Percentiles rank a stretch among this genome's conserved stretches.
Conservation (phyloP, 2,329 filamentous ascomycete genomes). For the Pleomassaria siparia region DNA sequence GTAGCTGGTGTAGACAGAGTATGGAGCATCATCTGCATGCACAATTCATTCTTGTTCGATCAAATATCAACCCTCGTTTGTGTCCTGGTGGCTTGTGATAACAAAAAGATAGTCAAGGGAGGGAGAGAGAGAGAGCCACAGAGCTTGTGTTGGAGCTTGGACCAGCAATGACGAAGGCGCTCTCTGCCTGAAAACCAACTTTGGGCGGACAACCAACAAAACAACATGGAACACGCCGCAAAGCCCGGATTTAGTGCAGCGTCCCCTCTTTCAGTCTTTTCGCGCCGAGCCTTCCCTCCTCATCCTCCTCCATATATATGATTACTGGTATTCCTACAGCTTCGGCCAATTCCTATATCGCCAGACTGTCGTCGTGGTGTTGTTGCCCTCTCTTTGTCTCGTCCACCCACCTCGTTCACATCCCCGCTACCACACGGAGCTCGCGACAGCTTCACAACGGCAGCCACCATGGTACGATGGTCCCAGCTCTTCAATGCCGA, state of each 20-base stretch:
- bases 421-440: conserved; percentile 11
- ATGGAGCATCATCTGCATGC: neutral
- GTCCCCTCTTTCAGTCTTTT: conserved; percentile 2
- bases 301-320: neutral
- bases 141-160: neutral
- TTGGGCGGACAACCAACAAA: neutral
- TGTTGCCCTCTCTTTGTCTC: conserved; percentile 1
- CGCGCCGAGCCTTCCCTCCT: conserved; percentile 3
- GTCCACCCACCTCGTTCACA: neutral
- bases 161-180: neutral
- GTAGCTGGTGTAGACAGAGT: neutral
- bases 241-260: neutral
- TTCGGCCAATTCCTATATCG: neutral
- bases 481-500: conserved; percentile 39
- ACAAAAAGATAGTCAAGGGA: neutral
- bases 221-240: neutral
- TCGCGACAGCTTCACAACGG: conserved; percentile 13
- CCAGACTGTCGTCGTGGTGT: neutral
- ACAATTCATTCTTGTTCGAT: neutral
- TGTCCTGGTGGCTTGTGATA: neutral
- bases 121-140: neutral
- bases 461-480: conserved; percentile 45
- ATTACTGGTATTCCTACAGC: no score
- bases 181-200: neutral
- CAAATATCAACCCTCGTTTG: no score